phyloP scores from a whole-genome alignment of 2,329 filamentous ascomycete species.

The Pochonia chlamydosporia region DNA sequence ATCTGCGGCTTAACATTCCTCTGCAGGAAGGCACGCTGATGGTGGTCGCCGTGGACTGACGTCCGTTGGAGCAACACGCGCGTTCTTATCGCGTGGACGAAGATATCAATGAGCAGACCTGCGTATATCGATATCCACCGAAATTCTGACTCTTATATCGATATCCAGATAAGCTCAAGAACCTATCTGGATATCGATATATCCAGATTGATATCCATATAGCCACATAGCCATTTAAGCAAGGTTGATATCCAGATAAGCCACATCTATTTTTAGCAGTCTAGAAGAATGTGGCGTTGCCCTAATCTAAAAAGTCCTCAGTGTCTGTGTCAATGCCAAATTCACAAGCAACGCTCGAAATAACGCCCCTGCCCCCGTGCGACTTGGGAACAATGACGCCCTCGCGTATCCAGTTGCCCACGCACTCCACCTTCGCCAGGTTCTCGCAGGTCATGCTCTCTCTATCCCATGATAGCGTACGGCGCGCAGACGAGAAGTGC shows the following conservation, averaged over 20 bases:
- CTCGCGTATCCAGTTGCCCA: too few relatives aligned
- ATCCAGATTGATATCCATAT: not conserved
- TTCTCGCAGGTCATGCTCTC: too few relatives aligned
- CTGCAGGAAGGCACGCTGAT: constrained; percentile 5
- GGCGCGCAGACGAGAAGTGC: too few relatives aligned
- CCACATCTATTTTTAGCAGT: not conserved
- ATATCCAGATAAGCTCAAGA: not conserved
- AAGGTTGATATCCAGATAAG: not conserved
- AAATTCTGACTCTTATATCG: not conserved
- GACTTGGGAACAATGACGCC: not conserved
- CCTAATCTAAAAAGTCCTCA: not conserved
- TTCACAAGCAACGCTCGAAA: not conserved
- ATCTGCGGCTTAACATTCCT: constrained; percentile 1
- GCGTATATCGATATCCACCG: not conserved
- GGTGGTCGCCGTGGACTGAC: not conserved
- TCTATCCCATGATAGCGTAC: too few relatives aligned
- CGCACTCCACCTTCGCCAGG: too few relatives aligned
- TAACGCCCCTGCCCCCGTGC: not conserved
- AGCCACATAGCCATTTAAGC: not conserved
- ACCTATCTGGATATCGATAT: not conserved
- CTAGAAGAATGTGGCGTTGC: not conserved
- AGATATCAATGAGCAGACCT: not conserved
- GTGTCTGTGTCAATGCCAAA: not conserved
- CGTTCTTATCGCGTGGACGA: too few relatives aligned
- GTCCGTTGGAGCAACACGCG: too few relatives aligned